Percentiles rank a stretch among this genome's conserved stretches.
phyloP scores from a whole-genome alignment of 306 rosid species.

The Fragaria ananassa region DNA sequence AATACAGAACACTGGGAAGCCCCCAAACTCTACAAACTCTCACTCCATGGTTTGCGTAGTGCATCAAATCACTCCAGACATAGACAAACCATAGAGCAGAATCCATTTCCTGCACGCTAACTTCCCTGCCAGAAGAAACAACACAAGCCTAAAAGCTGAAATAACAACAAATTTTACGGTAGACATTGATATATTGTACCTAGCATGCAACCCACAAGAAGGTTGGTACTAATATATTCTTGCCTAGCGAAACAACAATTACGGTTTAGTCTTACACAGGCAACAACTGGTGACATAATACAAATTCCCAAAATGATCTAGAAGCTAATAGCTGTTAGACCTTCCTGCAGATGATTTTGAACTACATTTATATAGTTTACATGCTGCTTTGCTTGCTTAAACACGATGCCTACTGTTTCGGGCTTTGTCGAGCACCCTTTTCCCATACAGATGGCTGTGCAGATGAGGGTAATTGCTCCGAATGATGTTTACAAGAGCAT shows the following conservation, averaged over 20 bases:
- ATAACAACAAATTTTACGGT: neutral
- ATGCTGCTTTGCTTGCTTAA: neutral
- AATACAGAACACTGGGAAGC: constrained; percentile 8
- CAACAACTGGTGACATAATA: neutral
- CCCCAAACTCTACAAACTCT: constrained; percentile 11
- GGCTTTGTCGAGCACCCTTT: constrained; percentile 15
- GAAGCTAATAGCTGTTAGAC: neutral
- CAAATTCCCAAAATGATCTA: neutral
- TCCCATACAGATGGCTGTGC: constrained; percentile 25
- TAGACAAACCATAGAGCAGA: neutral
- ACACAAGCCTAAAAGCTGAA: neutral
- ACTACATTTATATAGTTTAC: neutral
- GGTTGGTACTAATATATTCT: neutral
- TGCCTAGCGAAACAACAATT: constrained; percentile 11
- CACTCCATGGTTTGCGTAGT: neutral
- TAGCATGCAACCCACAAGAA: constrained; percentile 8
- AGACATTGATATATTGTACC: neutral
- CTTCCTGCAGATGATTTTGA: neutral
- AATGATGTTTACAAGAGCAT: constrained; percentile 9
- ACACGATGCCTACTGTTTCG: neutral
- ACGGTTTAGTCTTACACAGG: neutral
- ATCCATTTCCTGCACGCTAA: neutral
- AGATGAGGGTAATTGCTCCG: neutral
- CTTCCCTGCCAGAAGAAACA: constrained; percentile 4
- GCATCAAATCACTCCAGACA: neutral